These are phyloP conservation scores for Arthroderma uncinatum DNA, from an alignment of 2,329 filamentous ascomycete genomes.

Conservation along the genomic window DNA sequence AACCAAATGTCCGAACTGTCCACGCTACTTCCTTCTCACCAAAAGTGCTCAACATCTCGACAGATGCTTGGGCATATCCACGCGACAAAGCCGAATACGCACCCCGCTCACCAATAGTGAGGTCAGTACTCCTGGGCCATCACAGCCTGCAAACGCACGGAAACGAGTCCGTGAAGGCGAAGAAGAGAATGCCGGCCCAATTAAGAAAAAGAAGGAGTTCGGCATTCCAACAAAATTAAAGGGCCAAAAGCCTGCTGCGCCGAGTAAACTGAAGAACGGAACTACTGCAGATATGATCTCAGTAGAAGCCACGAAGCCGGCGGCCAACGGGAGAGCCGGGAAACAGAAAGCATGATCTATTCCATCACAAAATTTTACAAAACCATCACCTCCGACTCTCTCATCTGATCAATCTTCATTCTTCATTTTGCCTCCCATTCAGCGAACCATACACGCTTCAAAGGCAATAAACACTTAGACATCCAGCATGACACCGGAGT, in stretches of 20 bases:
- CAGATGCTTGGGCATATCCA: slow-evolving; percentile 48
- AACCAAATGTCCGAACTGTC: slow-evolving; percentile 48
- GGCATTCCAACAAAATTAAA: slow-evolving; percentile 23
- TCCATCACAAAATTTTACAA: not conserved
- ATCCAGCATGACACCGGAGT: not conserved
- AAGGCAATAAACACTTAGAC: not conserved
- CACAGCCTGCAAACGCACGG: slow-evolving; percentile 7
- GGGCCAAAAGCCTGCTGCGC: slow-evolving; percentile 27
- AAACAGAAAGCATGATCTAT: slow-evolving; percentile 6
- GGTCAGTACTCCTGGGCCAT: slow-evolving; percentile 24
- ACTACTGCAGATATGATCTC: slow-evolving; percentile 26
- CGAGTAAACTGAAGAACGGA: slow-evolving; percentile 34
- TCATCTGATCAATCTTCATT: not conserved
- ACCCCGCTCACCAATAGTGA: slow-evolving; percentile 31
- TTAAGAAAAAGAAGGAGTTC: slow-evolving; percentile 12
- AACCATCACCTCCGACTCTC: not conserved
- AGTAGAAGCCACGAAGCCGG: not conserved
- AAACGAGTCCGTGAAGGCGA: slow-evolving; percentile 20
- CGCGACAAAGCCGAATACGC: slow-evolving; percentile 40
- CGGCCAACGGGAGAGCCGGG: not conserved
- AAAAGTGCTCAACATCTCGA: slow-evolving; percentile 51
- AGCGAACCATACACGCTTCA: not conserved
- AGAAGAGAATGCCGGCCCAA: slow-evolving; percentile 7
- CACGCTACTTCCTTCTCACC: slow-evolving; percentile 50
- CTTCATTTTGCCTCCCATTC: not conserved